Base-by-base conservation (phyloP, 2,329 filamentous ascomycete species). In the Diaporthe sp. region DNA sequence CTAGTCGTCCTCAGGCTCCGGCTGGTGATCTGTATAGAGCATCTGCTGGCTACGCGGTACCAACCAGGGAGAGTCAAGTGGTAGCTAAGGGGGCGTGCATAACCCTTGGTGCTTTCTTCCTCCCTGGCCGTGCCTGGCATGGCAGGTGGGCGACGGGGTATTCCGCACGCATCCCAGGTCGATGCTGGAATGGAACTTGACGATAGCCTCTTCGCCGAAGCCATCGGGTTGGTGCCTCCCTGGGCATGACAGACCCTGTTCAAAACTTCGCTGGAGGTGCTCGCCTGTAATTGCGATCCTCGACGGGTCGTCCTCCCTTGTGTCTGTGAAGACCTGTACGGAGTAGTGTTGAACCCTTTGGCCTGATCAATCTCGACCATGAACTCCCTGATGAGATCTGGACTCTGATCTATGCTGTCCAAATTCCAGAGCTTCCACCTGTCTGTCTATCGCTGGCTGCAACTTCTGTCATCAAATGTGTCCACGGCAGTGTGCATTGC, bases 181-280 rank as follows among this genome's bases (percentile, higher is more conserved):
- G 27, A 47, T 63, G 47, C 47, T 68, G 63, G 63, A 68, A 68
- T 68, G 63, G 47, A 51, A 13, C n/a, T 51, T 51, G 63, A 39
- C 63, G 47, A 68, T 68, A 53, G 47, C 63, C n/a, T 68, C 63
- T n/a, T 53, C 32, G 22, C 51, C 22, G 9, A 32, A 3, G 32
- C 32, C 32, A 8, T 37, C 35, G 42, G 4, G 1, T 35, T 30
- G 61, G 12, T 17, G 19, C 10, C 61, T 42, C 61, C 42, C 42
- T 66, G 44, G 7, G 44, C 61, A 51, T 66, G 27, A 66, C 27
- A 25, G 25, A 13, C 22, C 27, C 30, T 37, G 59, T n/a, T 17
- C 13, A 66, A 51, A 25, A 27, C 51, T 8, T 53, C 51, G 63
- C 32, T 22, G 22, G 27, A 53, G 32, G 51, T 50, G 15, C 63